phyloP scores from a whole-genome alignment of 2,329 filamentous ascomycete genomes.

The Aspergillus unguis region DNA sequence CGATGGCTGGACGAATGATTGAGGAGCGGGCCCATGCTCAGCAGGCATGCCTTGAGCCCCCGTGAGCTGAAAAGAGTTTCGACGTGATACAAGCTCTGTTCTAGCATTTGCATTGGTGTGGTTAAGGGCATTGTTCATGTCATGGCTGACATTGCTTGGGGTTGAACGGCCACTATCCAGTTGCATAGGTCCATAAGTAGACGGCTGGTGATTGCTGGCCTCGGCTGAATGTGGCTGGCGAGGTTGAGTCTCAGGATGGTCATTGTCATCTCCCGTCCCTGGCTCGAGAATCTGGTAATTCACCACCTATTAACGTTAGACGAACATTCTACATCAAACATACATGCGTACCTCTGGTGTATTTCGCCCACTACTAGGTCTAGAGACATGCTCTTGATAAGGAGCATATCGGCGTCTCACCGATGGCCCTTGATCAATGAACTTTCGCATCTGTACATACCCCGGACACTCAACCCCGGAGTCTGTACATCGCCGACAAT shows the following conservation, averaged over 20 bases:
- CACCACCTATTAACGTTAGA: neutral
- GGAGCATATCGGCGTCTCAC: constrained; percentile 40
- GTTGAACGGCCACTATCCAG: too few relatives aligned
- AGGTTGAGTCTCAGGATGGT: too few relatives aligned
- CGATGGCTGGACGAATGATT: neutral
- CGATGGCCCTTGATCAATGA: constrained; percentile 42
- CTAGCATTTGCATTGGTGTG: too few relatives aligned
- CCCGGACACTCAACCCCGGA: constrained; percentile 40
- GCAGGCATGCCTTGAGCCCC: too few relatives aligned
- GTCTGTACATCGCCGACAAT: constrained; percentile 37
- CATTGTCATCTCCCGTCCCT: neutral
- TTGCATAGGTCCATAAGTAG: too few relatives aligned
- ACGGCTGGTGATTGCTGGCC: too few relatives aligned
- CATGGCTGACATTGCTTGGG: too few relatives aligned
- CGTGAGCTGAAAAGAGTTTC: too few relatives aligned
- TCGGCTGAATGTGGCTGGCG: too few relatives aligned
- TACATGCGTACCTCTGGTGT: neutral
- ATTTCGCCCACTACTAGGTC: constrained; percentile 1
- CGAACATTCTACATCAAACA: too few relatives aligned
- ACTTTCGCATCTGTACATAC: constrained; percentile 44
- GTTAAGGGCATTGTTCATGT: too few relatives aligned
- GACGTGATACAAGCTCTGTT: too few relatives aligned
- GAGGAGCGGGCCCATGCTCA: neutral
- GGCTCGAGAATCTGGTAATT: neutral
- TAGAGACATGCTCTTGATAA: constrained; percentile 28